Conservation (phyloP, 1,284 basidiomycete species). For the Leccinum fallax region DNA sequence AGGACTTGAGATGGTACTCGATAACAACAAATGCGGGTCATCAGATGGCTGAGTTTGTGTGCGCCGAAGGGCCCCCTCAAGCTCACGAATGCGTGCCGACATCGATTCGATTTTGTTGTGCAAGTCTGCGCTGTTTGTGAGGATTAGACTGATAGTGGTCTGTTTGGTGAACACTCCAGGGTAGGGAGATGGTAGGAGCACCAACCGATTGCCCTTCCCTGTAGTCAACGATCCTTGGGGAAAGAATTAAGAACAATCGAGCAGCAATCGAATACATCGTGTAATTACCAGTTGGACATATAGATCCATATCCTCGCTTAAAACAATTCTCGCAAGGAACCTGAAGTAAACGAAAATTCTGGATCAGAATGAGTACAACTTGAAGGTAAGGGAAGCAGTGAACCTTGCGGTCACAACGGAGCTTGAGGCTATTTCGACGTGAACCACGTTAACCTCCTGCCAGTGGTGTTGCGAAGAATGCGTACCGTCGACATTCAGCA, state of each 20-base stretch:
- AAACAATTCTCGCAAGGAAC: constrained; percentile 73
- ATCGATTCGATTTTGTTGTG: constrained; percentile 63
- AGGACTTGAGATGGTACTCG: constrained; percentile 20
- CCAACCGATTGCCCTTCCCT: constrained; percentile 55
- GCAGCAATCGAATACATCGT: constrained; percentile 11
- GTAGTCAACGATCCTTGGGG: constrained; percentile 52
- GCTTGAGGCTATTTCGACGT: constrained; percentile 53
- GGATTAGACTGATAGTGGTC: constrained; percentile 46
- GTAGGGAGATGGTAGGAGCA: background rate
- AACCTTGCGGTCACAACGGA: constrained; percentile 72
- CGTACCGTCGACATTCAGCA: constrained; percentile 66
- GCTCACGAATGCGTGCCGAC: constrained; percentile 53
- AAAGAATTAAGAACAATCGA: constrained; percentile 9
- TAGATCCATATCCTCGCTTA: constrained; percentile 65
- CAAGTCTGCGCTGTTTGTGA: constrained; percentile 66
- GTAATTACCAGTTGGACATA: constrained; percentile 65
- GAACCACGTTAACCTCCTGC: background rate
- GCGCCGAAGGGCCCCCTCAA: constrained; percentile 56
- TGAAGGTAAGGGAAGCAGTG: constrained; percentile 3
- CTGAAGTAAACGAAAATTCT: constrained; percentile 34
- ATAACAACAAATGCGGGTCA: constrained; percentile 49
- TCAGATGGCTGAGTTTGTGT: constrained; percentile 51
- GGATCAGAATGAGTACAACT: background rate
- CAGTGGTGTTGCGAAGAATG: background rate
- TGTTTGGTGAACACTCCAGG: background rate